Evolutionary conservation across 805 yeast genomes (phyloP).

Genomic region (Yamadazyma phyllophila): DNA sequence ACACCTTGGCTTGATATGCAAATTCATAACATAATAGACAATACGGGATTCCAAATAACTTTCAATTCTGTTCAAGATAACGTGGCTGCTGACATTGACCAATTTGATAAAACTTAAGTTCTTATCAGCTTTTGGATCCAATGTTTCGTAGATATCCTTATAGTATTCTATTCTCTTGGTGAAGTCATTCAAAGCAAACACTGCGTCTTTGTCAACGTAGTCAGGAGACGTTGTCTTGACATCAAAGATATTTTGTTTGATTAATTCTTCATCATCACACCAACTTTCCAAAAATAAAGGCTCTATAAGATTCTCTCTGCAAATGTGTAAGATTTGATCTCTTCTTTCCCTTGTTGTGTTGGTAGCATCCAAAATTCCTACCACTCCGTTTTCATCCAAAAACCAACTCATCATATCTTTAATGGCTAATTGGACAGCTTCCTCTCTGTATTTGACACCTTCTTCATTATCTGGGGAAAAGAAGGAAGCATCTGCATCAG

Average conservation of each 20-base stretch:
- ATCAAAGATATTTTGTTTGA: conserved; percentile 77
- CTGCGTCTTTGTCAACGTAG: conserved; percentile 65
- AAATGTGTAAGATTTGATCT: conserved; percentile 56
- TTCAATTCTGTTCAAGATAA: conserved; percentile 82
- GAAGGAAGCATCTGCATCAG: conserved; percentile 66
- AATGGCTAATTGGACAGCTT: conserved; percentile 72
- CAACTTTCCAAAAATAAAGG: conserved; percentile 92
- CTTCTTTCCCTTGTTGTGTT: conserved; percentile 79
- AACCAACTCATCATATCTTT: conserved; percentile 87
- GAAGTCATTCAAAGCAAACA: conserved; percentile 70
- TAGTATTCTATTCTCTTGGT: conserved; percentile 70
- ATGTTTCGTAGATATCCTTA: conserved; percentile 72
- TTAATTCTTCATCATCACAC: conserved; percentile 79
- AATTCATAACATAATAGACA: conserved; percentile 92
- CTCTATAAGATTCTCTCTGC: conserved; percentile 66
- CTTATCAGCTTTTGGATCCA: conserved; percentile 56
- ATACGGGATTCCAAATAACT: conserved; percentile 88
- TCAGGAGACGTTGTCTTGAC: conserved; percentile 88
- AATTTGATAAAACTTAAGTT: conserved; percentile 82
- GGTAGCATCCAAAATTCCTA: conserved; percentile 92
- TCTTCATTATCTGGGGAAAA: conserved; percentile 66
- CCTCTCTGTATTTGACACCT: conserved; percentile 59
- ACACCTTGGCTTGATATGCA: conserved; percentile 87
- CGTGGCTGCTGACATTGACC: conserved; percentile 84
- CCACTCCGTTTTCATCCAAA: conserved; percentile 73